Base-by-base conservation (phyloP, 441 rosid species). In the Pelargonium citronellum region DNA sequence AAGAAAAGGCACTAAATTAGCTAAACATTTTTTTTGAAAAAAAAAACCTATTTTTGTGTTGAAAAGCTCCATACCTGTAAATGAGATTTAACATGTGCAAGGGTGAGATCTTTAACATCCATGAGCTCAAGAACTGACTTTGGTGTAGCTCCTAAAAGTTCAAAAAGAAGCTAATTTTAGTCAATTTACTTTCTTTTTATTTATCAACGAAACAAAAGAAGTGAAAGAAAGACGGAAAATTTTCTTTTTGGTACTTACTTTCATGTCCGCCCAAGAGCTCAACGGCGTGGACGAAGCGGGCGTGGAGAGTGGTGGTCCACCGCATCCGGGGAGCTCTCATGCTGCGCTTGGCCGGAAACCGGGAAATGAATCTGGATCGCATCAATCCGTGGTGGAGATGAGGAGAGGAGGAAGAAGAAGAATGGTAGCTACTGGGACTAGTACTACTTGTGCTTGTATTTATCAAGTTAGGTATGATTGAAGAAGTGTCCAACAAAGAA, bases 71-170 rank as follows among this genome's bases (percentile, higher is more conserved):
- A 41, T 86, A 93, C 98, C 96, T 93, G 98, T 71, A 93, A 84
- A 81, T 93, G 98, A 64, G 98, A 93, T 81, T 92, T 92, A 78
- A 92, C 98, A 86, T 92, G 98, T 12, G 98, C 98, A 80, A 92
- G 83, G 69, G 98, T 93, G 72, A 93, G 97, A 88, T 93, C 98
- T 82, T 93, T 93, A 47, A 93, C 97, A 89, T 91, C 98, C 98
- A 93, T 93, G 34, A 93, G 96, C 85, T 93, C 98, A 75, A 93
- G 97, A 77, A 93, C 98, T 69, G 97, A 91, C 77, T 93, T 93
- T 53, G 98, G 97, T 41, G 98, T 93, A 67, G 98, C 98, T 76
- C 98, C 98, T 92, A 76, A 60, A 75, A 41, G 7, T 5, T 8
- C 44, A 41, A 41, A 22, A 22, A 0, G 24, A 22, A 22, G 24